Percentiles rank a stretch among this genome's conserved stretches.
phyloP scores from a whole-genome alignment of 176 grass and related monocot genomes.

The Oryza meyeriana region DNA sequence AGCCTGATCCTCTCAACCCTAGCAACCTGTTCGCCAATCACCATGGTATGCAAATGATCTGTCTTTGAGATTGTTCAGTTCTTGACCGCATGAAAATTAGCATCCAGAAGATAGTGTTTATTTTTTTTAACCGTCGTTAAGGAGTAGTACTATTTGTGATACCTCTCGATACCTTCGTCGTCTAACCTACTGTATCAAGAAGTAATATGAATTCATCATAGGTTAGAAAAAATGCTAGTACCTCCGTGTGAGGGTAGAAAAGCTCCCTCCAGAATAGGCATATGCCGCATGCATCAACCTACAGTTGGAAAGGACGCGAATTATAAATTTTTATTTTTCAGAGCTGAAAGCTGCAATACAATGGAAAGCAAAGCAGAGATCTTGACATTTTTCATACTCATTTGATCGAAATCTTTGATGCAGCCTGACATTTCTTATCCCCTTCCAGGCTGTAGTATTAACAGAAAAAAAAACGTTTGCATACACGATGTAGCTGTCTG shows the following conservation, averaged over 20 bases:
- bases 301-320: background rate
- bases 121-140: too few species aligned
- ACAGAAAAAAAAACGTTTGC: slow-evolving; percentile 23
- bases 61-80: background rate
- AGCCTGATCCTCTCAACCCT: slow-evolving; percentile 60
- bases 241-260: background rate
- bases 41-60: slow-evolving; percentile 46
- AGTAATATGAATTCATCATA: background rate
- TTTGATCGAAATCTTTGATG: background rate
- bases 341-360: background rate
- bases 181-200: background rate
- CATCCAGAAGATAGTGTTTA: background rate
- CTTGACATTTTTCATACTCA: background rate
- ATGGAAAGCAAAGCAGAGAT: background rate
- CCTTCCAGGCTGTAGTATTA: background rate
- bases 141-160: too few species aligned
- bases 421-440: background rate
- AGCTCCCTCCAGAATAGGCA: background rate
- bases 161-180: too few species aligned
- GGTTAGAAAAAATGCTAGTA: background rate
- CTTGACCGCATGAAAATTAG: background rate
- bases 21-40: slow-evolving; percentile 52
- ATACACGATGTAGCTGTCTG: background rate
- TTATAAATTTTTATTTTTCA: background rate
- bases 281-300: background rate